Evolutionary conservation across 2,329 filamentous ascomycete species (phyloP), one percentile per base, ranked within the genome.

Genomic region (Penicillium janthinellum): DNA sequence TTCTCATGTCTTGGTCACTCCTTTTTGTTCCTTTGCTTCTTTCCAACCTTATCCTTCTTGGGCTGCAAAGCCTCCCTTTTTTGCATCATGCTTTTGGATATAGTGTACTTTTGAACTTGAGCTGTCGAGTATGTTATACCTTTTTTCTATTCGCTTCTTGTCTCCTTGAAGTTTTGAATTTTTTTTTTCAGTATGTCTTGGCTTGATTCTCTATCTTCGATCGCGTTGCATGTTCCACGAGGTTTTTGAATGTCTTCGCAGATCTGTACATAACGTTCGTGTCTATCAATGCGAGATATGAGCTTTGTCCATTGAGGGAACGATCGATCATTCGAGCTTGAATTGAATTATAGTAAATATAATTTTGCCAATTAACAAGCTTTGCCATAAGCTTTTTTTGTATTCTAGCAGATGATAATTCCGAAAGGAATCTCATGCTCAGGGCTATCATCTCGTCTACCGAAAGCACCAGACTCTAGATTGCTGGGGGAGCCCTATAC

Each of bases 191-290:
- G 51, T 64, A 54, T 39, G 51, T 47, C 39, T 45, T 38, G n/a
- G 15, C 47, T 39, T 54, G 31, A 3, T 45, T 50, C 49, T 22
- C 44, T 12, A 38, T 31, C 25, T 57, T 42, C 35, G 53, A 48
- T 45, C 22, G 49, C 28, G 25, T 22, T 5, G 12, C 44, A 52
- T 55, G 17, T 51, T 49, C 17, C 38, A 28, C 12, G 51, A 44
- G 41, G 35, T 35, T 31, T 49, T 12, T 34, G 48, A 15, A n/a
- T 38, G 22, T 48, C n/a, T 59, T 48, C 39, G 56, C 44, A 41
- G 51, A 51, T 57, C 57, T 64, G 63, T 57, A 64, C 42, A 65
- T 64, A 64, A 56, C 47, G 28, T 51, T 56, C 17, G 34, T 62
- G 35, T 41, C 8, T 54, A 28, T 17, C 34, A 62, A 60, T 60